Conservation (phyloP, 306 rosid genomes). For the Senna siamea region DNA sequence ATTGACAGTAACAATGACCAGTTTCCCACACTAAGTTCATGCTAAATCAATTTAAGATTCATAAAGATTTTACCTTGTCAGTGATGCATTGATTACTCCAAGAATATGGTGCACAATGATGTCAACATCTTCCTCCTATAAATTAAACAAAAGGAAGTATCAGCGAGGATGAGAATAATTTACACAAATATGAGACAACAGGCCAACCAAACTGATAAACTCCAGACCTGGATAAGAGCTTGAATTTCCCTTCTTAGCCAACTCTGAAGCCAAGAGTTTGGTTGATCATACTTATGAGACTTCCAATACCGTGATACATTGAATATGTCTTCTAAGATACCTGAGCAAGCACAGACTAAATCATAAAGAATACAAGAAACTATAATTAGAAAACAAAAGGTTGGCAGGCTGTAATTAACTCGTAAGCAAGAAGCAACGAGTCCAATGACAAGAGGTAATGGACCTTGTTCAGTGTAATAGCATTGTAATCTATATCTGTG, state of each 20-base stretch:
- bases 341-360: constrained; percentile 47
- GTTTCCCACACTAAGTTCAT: constrained; percentile 9
- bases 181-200: background rate
- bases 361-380: background rate
- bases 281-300: constrained; percentile 61
- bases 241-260: constrained; percentile 94
- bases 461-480: constrained; percentile 90
- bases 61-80: constrained; percentile 49
- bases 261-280: constrained; percentile 71
- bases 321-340: constrained; percentile 68
- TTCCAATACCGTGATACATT: constrained; percentile 66
- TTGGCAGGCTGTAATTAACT: background rate
- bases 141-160: constrained; percentile 30
- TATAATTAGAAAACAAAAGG: constrained; percentile 13
- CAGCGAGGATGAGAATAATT: constrained; percentile 2
- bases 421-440: constrained; percentile 30
- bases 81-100: constrained; percentile 57
- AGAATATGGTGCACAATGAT: constrained; percentile 76
- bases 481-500: constrained; percentile 88
- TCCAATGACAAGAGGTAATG: constrained; percentile 20
- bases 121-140: constrained; percentile 87
- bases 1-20: background rate
- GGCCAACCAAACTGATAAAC: constrained; percentile 28
- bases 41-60: constrained; percentile 25
- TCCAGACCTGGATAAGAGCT: constrained; percentile 73